Conservation (phyloP, 2,329 filamentous ascomycete species). For the Lachnellula occidentalis region DNA sequence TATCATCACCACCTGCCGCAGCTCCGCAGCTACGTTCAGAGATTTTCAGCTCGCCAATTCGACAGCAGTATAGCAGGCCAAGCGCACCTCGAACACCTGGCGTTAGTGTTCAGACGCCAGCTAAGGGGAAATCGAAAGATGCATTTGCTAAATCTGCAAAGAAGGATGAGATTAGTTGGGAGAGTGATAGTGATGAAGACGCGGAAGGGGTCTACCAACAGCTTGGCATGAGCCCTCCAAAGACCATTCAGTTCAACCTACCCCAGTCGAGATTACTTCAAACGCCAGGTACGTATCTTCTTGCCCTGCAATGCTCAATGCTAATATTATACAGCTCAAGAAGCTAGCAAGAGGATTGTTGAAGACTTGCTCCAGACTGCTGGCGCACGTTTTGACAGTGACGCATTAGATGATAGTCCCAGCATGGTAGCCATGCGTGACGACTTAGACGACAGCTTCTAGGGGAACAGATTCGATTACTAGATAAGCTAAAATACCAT, state of each 20-base stretch:
- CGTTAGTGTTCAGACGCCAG: slow-evolving; percentile 78
- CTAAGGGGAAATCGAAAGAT: slow-evolving; percentile 45
- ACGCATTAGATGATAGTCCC: slow-evolving; percentile 51
- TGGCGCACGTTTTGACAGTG: slow-evolving; percentile 58
- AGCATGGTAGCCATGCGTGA: slow-evolving; percentile 61
- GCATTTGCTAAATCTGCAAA: slow-evolving; percentile 36
- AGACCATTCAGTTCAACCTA: slow-evolving; percentile 83
- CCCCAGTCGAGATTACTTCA: slow-evolving; percentile 72
- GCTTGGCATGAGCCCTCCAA: slow-evolving; percentile 79
- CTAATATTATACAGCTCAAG: slow-evolving; percentile 51
- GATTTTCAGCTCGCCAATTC: slow-evolving; percentile 73
- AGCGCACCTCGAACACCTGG: slow-evolving; percentile 66
- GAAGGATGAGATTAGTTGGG: slow-evolving; percentile 62
- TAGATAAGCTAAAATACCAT: not conserved
- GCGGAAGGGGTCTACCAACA: slow-evolving; percentile 52
- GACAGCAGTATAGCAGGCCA: slow-evolving; percentile 30
- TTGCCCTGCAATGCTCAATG: not conserved
- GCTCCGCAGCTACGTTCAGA: slow-evolving; percentile 80
- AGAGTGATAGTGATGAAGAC: slow-evolving; percentile 59
- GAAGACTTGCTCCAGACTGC: slow-evolving; percentile 74
- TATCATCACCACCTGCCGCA: slow-evolving; percentile 71
- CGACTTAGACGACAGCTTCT: slow-evolving; percentile 59
- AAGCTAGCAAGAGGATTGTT: slow-evolving; percentile 76
- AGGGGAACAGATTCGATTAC: slow-evolving; percentile 17
- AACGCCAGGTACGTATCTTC: slow-evolving; percentile 59